phyloP scores from a whole-genome alignment of 441 rosid genomes.

The Theobroma grandiflorum region DNA sequence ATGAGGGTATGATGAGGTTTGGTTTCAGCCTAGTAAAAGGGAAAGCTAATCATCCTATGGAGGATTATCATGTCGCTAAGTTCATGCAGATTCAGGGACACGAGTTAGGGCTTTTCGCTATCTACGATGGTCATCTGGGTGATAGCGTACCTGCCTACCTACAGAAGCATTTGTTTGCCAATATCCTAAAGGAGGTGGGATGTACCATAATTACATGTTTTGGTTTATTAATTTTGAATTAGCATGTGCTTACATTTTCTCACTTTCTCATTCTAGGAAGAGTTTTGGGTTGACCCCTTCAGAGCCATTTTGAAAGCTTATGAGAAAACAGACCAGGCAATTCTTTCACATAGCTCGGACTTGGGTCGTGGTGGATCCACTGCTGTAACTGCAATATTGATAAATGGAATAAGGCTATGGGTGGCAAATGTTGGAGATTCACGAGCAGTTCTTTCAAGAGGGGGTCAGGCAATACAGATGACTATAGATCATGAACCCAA shows the following conservation, averaged over 20 bases:
- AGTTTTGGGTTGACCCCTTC: slow-evolving; percentile 74
- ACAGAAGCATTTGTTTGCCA: slow-evolving; percentile 82
- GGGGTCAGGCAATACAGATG: slow-evolving; percentile 73
- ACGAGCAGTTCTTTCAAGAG: slow-evolving; percentile 78
- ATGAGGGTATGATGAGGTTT: slow-evolving; percentile 60
- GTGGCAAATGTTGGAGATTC: slow-evolving; percentile 95
- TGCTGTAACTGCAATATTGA: slow-evolving; percentile 85
- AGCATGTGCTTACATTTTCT: slow-evolving; percentile 30
- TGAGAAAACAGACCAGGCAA: slow-evolving; percentile 87
- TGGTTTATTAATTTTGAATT: slow-evolving; percentile 19
- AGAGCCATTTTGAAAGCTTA: slow-evolving; percentile 77
- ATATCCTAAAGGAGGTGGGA: slow-evolving; percentile 81
- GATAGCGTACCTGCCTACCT: slow-evolving; percentile 79
- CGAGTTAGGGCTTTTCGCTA: slow-evolving; percentile 89
- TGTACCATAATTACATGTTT: slow-evolving; percentile 19
- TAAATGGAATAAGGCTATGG: slow-evolving; percentile 68
- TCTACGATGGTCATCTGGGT: slow-evolving; percentile 94
- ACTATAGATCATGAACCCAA: slow-evolving; percentile 84
- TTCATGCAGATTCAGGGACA: slow-evolving; percentile 61
- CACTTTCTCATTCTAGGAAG: slow-evolving; percentile 56
- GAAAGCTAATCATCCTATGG: slow-evolving; percentile 95
- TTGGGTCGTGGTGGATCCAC: slow-evolving; percentile 93
- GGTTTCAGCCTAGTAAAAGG: slow-evolving; percentile 91
- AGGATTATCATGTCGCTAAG: slow-evolving; percentile 91
- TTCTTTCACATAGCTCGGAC: slow-evolving; percentile 72